Conservation (phyloP, 768 basidiomycete species). For the Austroboletus festivus region DNA sequence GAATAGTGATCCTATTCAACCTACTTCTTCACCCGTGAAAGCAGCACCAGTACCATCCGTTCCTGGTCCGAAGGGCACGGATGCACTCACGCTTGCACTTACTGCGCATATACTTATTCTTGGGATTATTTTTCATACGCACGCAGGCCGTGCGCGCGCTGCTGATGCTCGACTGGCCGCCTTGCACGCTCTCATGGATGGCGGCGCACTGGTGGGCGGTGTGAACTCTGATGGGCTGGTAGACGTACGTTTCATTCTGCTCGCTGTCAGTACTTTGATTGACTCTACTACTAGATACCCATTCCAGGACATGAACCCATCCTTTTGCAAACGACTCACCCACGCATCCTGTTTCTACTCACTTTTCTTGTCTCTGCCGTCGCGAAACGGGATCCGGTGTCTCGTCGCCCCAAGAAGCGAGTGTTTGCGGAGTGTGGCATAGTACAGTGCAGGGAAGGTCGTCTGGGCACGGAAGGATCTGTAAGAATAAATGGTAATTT, state of each 20-base stretch:
- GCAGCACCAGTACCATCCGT: background rate
- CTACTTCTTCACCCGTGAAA: slow-evolving; percentile 3
- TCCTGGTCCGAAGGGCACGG: slow-evolving; percentile 22
- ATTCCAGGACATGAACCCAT: slow-evolving; percentile 43
- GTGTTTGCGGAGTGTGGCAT: slow-evolving; percentile 68
- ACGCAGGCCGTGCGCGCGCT: slow-evolving; percentile 47
- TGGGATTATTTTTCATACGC: slow-evolving; percentile 59
- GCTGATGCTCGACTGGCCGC: slow-evolving; percentile 51
- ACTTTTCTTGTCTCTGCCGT: slow-evolving; percentile 65
- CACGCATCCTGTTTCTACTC: slow-evolving; percentile 58
- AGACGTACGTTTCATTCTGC: slow-evolving; percentile 32
- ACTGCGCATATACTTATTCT: slow-evolving; percentile 62
- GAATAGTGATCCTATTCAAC: background rate
- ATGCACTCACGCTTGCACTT: slow-evolving; percentile 37
- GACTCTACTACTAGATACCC: slow-evolving; percentile 20
- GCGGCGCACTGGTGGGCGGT: slow-evolving; percentile 42
- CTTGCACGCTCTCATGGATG: slow-evolving; percentile 68
- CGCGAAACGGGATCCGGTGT: slow-evolving; percentile 70
- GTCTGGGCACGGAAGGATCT: slow-evolving; percentile 25
- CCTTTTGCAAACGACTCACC: slow-evolving; percentile 61
- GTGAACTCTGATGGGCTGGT: slow-evolving; percentile 37
- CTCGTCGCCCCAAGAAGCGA: slow-evolving; percentile 69
- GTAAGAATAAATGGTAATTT: slow-evolving; percentile 14
- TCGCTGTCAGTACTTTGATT: slow-evolving; percentile 6
- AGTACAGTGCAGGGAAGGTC: slow-evolving; percentile 43